Evolutionary conservation across 2,329 filamentous ascomycete genomes (phyloP), one percentile per base, ranked within the genome.

Genomic region (Apiospora koreana): DNA sequence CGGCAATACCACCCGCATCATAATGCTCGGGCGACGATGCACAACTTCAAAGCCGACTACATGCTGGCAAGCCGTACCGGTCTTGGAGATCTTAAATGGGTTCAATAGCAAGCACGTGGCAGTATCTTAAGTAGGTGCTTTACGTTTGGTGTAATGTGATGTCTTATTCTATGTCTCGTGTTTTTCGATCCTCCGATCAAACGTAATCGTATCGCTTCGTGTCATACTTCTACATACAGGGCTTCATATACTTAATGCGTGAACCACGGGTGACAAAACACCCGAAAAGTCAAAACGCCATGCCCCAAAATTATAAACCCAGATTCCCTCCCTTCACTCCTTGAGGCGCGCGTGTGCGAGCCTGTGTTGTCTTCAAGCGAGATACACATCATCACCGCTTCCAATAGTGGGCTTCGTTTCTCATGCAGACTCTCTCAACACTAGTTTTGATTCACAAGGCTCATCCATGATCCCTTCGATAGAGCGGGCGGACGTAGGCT

Each of bases 221-320:
- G 35, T 62, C 54, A 38, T 62, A 62, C 18, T 38, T 62, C 54
- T 62, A 62, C 54, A 62, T 62, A 62, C 54, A 62, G 54, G 54
- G n/a, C 54, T 62, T 62, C 54, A 62, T 62, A 62, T 38, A 62
- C 21, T 62, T 38, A 38, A 62, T 62, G 31, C 54, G 21, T 62
- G 54, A 62, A 62, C 31, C 54, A 62, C 54, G 21, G 31, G 31
- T 21, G 18, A 23, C 9, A 48, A 7, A 58, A 1, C 28, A 58
- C 50, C 50, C 10, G 28, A 28, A 35, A 62, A 21, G 28, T 58
- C 18, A 38, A 35, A 62, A 62, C 54, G 54, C 54, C 54, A 62
- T 62, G 54, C 54, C 50, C 54, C 3, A 35, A 35, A 58, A 62
- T 62, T 38, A 38, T 62, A n/a, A 62, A 38, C 54, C 54, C 31